Evolutionary conservation across 2,329 filamentous ascomycete species (phyloP), one percentile per base, ranked within the genome.

Genomic region (Neopestalotiopsis sp.): DNA sequence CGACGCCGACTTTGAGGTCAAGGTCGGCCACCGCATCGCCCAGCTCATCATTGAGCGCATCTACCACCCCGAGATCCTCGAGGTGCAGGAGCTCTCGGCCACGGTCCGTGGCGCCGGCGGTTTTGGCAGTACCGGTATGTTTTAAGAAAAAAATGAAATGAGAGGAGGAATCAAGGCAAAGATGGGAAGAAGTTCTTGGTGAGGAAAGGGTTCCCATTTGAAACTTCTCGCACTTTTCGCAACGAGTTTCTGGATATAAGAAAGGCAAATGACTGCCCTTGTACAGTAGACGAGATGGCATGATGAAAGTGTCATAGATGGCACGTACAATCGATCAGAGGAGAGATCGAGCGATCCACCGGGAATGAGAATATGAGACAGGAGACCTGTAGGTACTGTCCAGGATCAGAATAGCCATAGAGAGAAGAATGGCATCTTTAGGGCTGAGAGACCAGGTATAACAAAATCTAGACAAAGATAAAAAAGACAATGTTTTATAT

Each of bases 21-120:
- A 92, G 77, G 90, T 92, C 78, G 95, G 95, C 64, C 96, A 99
- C 81, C 92, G 96, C 66, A 85, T 99, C 77, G 97, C 96, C 57
- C 96, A 99, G 86, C 87, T 99, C 74, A 90, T 99, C 73, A 85
- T 99, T 68, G 96, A 99, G 87, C 90, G 94, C 80, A 98, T 98
- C 77, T 95, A 93, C 77, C 98, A 95, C 34, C 95, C 96, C 2
- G 94, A 97, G 61, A 92, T 99, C 5, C 82, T 92, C n/a, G 94
- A 97, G 77, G 95, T 98, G 2, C 85, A 93, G 75, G 89, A 95
- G 83, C 86, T 99, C 69, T 94, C 95, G 77, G 94, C 94, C 84
- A 98, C 94, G 77, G 94, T 97, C 12, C 87, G 96, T 57, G 96
- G 96, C 32, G 94, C 91, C 0, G 95, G 95, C 32, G 96, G 95